Evolutionary conservation across 495 filamentous ascomycete species (phyloP).

Genomic region (Glonium stellatum): DNA sequence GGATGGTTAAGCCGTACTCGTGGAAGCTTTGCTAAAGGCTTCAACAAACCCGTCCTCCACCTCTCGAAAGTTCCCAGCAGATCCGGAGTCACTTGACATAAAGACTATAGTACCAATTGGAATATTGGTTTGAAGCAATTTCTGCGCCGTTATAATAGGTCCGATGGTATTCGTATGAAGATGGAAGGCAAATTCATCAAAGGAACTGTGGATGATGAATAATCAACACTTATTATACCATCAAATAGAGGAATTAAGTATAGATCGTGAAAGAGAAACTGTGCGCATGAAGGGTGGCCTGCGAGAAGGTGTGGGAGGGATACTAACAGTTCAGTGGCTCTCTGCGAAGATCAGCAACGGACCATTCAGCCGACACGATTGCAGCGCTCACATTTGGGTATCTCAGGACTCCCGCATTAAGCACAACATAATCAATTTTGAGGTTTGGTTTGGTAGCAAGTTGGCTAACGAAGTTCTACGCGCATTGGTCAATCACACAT

Average conservation of each 20-base stretch:
- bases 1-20: too few relatives aligned
- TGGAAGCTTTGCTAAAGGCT: too few relatives aligned
- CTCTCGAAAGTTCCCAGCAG: slow-evolving; percentile 41
- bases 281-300: too few relatives aligned
- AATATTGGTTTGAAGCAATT: slow-evolving; percentile 41
- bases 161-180: slow-evolving; percentile 53
- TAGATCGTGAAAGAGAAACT: too few relatives aligned
- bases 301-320: too few relatives aligned
- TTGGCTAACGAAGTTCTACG: slow-evolving; percentile 34
- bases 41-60: slow-evolving; percentile 47
- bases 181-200: slow-evolving; percentile 47
- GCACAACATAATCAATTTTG: slow-evolving; percentile 45
- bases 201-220: slow-evolving; percentile 36
- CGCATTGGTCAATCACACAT: not conserved
- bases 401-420: slow-evolving; percentile 53
- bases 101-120: slow-evolving; percentile 43
- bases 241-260: too few relatives aligned
- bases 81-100: slow-evolving; percentile 50
- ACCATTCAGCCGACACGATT: not conserved
- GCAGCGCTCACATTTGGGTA: slow-evolving; percentile 46
- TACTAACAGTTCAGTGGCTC: slow-evolving; percentile 48
- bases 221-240: not conserved
- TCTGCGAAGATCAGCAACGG: slow-evolving; percentile 34
- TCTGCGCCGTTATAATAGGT: slow-evolving; percentile 50
- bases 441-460: slow-evolving; percentile 29